phyloP scores from a whole-genome alignment of 352 stramenopile species.

The Phytophthora sp. region DNA sequence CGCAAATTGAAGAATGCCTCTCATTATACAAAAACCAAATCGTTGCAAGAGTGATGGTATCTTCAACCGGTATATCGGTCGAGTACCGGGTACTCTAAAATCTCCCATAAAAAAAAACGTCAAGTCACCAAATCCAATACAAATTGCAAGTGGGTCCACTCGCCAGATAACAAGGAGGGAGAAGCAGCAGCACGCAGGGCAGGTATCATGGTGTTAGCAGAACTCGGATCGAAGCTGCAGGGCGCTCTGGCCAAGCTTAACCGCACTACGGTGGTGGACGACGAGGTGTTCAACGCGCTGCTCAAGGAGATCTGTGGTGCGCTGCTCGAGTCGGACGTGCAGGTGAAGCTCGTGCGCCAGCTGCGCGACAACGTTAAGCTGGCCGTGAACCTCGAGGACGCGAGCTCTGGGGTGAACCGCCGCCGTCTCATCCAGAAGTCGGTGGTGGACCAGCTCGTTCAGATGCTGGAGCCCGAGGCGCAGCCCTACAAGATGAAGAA shows the following conservation, averaged over 20 bases:
- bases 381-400: slow-evolving; percentile 84
- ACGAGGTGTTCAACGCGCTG: slow-evolving; percentile 89
- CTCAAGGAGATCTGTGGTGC: slow-evolving; percentile 93
- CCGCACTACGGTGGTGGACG: slow-evolving; percentile 88
- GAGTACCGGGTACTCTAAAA: too few relatives aligned
- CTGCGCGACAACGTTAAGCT: slow-evolving; percentile 92
- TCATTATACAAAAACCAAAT: too few relatives aligned
- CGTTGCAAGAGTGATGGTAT: too few relatives aligned
- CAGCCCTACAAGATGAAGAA: slow-evolving; percentile 93
- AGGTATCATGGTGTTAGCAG: slow-evolving; percentile 85
- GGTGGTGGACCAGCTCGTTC: slow-evolving; percentile 90
- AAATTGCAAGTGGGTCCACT: slow-evolving; percentile 5
- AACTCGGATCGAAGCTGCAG: slow-evolving; percentile 90
- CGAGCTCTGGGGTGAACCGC: slow-evolving; percentile 79
- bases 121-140: background rate
- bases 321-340: slow-evolving; percentile 91
- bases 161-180: background rate
- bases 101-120: background rate
- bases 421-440: slow-evolving; percentile 91
- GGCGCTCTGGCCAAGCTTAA: slow-evolving; percentile 88
- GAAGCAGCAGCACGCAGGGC: slow-evolving; percentile 1
- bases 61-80: background rate
- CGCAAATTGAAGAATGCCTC: slow-evolving; percentile 27
- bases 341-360: slow-evolving; percentile 89
- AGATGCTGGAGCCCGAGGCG: slow-evolving; percentile 88